Evolutionary conservation across 371 early-diverging fungal genomes (phyloP).

Genomic region (Mortierella sp.): DNA sequence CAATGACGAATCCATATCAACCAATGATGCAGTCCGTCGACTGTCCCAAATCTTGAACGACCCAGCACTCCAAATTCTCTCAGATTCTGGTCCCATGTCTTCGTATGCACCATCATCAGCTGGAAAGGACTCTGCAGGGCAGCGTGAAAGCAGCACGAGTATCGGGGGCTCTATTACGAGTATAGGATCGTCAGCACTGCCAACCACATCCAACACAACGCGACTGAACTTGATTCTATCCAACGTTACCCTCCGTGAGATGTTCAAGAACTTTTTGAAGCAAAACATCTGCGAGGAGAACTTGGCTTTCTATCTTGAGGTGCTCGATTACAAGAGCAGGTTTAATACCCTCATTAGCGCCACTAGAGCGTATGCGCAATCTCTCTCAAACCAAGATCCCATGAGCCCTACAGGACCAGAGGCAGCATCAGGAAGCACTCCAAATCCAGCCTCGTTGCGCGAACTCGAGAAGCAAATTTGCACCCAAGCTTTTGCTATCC

Average conservation of each 20-base stretch:
- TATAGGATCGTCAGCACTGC: constrained; percentile 29
- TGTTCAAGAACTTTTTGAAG: constrained; percentile 74
- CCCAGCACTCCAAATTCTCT: constrained; percentile 35
- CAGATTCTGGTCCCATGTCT: constrained; percentile 33
- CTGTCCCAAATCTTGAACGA: constrained; percentile 45
- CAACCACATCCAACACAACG: constrained; percentile 65
- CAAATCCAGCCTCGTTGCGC: constrained; percentile 31
- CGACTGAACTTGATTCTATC: constrained; percentile 71
- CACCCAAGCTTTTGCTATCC: constrained; percentile 43
- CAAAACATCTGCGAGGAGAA: constrained; percentile 81
- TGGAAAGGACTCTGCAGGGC: constrained; percentile 33
- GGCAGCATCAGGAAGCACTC: not conserved
- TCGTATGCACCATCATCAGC: constrained; percentile 44
- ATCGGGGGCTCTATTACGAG: not conserved
- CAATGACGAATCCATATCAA: constrained; percentile 14
- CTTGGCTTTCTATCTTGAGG: constrained; percentile 74
- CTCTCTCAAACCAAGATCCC: constrained; percentile 15
- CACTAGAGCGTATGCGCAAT: constrained; percentile 22
- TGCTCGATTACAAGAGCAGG: constrained; percentile 35
- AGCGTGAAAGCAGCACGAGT: constrained; percentile 13
- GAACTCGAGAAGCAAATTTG: constrained; percentile 54
- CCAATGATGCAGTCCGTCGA: constrained; percentile 14
- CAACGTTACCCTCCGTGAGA: constrained; percentile 64
- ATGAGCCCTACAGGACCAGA: not conserved
- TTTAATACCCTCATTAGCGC: constrained; percentile 40